These are phyloP conservation scores for Sporobolomyces phaffii DNA, from an alignment of 768 basidiomycete genomes.

Conservation along the genomic window DNA sequence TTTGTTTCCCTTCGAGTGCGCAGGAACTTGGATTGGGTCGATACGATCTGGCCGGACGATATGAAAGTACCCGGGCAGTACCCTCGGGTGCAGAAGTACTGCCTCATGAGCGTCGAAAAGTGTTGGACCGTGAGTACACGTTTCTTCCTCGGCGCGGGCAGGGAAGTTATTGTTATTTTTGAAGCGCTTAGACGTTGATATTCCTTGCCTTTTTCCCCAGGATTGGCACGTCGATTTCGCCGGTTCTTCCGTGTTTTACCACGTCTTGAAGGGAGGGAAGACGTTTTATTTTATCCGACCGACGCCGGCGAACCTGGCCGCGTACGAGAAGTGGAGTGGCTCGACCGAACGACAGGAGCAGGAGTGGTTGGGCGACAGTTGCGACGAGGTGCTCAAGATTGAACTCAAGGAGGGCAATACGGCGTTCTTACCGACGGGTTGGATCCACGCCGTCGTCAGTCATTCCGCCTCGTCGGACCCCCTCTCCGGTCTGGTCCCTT, in stretches of 20 bases:
- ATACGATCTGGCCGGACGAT: constrained; percentile 83
- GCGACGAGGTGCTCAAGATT: constrained; percentile 82
- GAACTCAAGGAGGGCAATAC: constrained; percentile 71
- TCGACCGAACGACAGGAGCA: constrained; percentile 74
- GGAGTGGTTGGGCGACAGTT: constrained; percentile 87
- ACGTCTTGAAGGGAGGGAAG: constrained; percentile 82
- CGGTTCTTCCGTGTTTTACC: constrained; percentile 67
- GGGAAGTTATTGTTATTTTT: no score
- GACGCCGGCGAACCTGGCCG: constrained; percentile 72
- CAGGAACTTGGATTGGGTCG: constrained; percentile 92
- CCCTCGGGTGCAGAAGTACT: constrained; percentile 93
- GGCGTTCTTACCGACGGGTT: constrained; percentile 71
- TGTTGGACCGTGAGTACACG: constrained; percentile 82
- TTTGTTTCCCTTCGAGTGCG: no score
- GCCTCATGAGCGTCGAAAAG: constrained; percentile 86
- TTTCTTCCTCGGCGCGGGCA: no score
- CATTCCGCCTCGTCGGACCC: no score
- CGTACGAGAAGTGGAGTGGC: constrained; percentile 78
- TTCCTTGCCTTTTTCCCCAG: no score
- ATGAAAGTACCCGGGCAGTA: constrained; percentile 66
- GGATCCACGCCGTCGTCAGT: constrained; percentile 94
- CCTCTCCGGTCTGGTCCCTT: no score
- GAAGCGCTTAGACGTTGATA: no score
- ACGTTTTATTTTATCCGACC: constrained; percentile 93
- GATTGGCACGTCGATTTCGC: constrained; percentile 99